Percentiles rank a stretch among this genome's conserved stretches.
phyloP scores from a whole-genome alignment of 2,329 filamentous ascomycete genomes.

The Talaromyces funiculosus region DNA sequence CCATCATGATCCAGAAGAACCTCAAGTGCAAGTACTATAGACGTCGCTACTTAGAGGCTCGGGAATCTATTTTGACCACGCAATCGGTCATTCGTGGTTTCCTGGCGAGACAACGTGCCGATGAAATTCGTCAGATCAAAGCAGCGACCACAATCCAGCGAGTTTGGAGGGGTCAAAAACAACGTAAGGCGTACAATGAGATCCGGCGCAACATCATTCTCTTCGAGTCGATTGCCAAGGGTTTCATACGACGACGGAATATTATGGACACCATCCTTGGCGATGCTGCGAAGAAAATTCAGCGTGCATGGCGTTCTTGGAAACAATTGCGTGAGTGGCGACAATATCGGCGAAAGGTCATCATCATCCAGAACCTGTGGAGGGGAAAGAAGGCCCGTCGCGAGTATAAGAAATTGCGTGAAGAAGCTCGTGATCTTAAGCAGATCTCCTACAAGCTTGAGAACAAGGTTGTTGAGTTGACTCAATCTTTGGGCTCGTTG shows the following conservation, averaged over 20 bases:
- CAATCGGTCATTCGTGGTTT: slow-evolving; percentile 75
- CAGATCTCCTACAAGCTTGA: slow-evolving; percentile 99
- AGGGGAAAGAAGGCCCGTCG: slow-evolving; percentile 74
- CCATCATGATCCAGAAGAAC: slow-evolving; percentile 98
- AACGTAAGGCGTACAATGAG: slow-evolving; percentile 70
- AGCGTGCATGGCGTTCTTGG: slow-evolving; percentile 81
- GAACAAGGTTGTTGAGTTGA: slow-evolving; percentile 98
- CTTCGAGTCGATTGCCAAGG: slow-evolving; percentile 86
- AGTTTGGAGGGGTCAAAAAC: slow-evolving; percentile 88
- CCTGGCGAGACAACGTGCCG: slow-evolving; percentile 68
- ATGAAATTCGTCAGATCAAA: slow-evolving; percentile 75
- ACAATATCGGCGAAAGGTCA: slow-evolving; percentile 80
- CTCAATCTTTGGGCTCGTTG: slow-evolving; percentile 84
- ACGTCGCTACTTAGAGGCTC: slow-evolving; percentile 79
- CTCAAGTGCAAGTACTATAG: slow-evolving; percentile 92
- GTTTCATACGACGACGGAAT: slow-evolving; percentile 80
- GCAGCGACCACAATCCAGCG: slow-evolving; percentile 92
- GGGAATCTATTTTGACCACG: slow-evolving; percentile 70
- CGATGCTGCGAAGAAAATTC: slow-evolving; percentile 85
- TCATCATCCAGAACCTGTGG: slow-evolving; percentile 89
- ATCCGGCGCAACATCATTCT: slow-evolving; percentile 79
- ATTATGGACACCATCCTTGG: slow-evolving; percentile 92
- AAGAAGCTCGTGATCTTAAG: slow-evolving; percentile 96
- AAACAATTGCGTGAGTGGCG: slow-evolving; percentile 75
- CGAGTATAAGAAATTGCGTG: slow-evolving; percentile 83